These are phyloP conservation scores for Aureobasidium leucospermi DNA, from an alignment of 2,329 filamentous ascomycete genomes.

Conservation along the genomic window DNA sequence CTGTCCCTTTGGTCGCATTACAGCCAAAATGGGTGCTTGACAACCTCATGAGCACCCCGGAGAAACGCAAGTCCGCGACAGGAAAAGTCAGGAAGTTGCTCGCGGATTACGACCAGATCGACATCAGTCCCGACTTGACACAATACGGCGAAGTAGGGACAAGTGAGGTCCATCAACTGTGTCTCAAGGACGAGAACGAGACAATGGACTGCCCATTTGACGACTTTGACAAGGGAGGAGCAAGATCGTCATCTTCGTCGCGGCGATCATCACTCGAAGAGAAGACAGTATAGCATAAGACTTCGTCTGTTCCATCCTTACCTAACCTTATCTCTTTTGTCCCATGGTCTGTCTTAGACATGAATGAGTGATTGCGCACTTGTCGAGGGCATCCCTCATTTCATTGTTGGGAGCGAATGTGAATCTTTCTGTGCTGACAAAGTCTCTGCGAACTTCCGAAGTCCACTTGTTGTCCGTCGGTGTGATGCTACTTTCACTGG, in stretches of 20 bases:
- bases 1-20: constrained; percentile 17
- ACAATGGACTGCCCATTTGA: constrained; percentile 17
- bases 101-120: constrained; percentile 18
- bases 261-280: constrained; percentile 8
- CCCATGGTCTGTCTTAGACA: too few species aligned
- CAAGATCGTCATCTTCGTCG: background rate
- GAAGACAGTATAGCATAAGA: background rate
- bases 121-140: constrained; percentile 18
- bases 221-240: constrained; percentile 19
- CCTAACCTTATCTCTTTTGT: too few species aligned
- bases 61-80: constrained; percentile 18
- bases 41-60: constrained; percentile 17
- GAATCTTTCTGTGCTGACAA: too few species aligned
- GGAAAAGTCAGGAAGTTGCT: constrained; percentile 18
- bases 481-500: too few species aligned
- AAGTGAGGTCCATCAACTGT: constrained; percentile 18
- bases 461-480: too few species aligned
- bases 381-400: too few species aligned
- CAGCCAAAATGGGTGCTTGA: constrained; percentile 20
- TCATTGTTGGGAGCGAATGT: too few species aligned
- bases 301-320: too few species aligned
- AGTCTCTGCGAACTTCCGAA: too few species aligned
- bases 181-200: constrained; percentile 17
- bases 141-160: constrained; percentile 17
- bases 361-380: too few species aligned